Base-by-base conservation (phyloP, 164 flowering plant genomes). In the Echeveria elegans region DNA sequence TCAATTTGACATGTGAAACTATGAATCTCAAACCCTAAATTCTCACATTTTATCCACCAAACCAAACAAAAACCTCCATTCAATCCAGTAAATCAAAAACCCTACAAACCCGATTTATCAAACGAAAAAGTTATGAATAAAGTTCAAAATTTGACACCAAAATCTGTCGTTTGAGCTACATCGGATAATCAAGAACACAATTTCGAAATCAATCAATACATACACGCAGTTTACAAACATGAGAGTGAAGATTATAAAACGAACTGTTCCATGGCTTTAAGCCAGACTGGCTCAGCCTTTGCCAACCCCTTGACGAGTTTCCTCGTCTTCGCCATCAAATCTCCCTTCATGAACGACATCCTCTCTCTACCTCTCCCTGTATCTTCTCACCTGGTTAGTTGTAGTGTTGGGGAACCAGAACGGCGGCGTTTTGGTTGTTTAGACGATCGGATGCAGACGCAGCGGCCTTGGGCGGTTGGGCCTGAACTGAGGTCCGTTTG, bases 261-360 rank as follows among this genome's bases (percentile, higher is more conserved):
- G n/a, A 65, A 88, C 90, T 79, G 82, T 77, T 92, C 96, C 98
- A 90, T 92, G 71, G 98, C 86, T 79, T 85, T 87, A 68, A 92
- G 88, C 94, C 98, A 92, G 15, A 73, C 32, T n/a, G 98, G 98
- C 68, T 85, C 83, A 2, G 83, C 77, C 68, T 70, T 88, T n/a
- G 93, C 96, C 45, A 88, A 78, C 12, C 96, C 95, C 72, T 87
- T 85, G 29, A 89, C 96, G 37, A 92, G 96, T 75, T 82, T 92
- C 66, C 93, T 86, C 6, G 98, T 88, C 68, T 72, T 83, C 0
- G 86, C 70, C 0, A 92, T 81, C 75, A 92, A 68, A 82, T 92
- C 88, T 34, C 96, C 96, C 71, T 75, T 88, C 92, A 81, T 83
- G 75, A 78, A 88, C 69, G 88, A 82, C 90, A 85, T 85, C 6